Evolutionary conservation across 345 rosid species (phyloP).

Genomic region (Angophora floribunda): DNA sequence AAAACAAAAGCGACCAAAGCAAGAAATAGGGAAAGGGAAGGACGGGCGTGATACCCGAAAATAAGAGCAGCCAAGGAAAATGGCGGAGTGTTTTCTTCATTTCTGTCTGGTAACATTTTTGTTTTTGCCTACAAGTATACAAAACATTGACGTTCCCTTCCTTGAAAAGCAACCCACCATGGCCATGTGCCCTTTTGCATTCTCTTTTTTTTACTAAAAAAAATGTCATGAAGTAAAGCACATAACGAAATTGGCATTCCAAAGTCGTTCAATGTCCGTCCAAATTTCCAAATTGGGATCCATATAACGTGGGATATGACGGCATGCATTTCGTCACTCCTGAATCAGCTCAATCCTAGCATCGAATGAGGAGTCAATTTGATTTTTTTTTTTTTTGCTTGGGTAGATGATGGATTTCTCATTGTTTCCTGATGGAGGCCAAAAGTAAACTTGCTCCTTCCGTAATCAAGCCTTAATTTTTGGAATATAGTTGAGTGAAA

Average conservation of each 20-base stretch:
- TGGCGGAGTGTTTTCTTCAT: neutral
- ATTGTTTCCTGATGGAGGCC: neutral
- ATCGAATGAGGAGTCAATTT: neutral
- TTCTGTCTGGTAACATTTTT: neutral
- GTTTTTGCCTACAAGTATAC: neutral
- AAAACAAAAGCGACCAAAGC: neutral
- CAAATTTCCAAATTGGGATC: neutral
- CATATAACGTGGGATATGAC: neutral
- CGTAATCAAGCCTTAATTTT: neutral
- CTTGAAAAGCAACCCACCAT: neutral
- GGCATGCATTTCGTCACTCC: neutral
- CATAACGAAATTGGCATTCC: neutral
- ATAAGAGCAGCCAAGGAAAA: neutral
- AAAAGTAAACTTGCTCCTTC: neutral
- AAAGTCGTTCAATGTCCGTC: neutral
- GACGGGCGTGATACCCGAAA: neutral
- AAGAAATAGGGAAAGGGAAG: neutral
- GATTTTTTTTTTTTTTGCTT: neutral
- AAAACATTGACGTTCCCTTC: neutral
- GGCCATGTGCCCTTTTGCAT: neutral
- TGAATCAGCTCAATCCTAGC: neutral
- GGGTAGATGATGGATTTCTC: neutral
- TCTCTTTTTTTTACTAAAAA: neutral
- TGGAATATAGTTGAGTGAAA: neutral
- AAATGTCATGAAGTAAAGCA: neutral